Conservation (phyloP, 2,329 filamentous ascomycete species). For the Colletotrichum truncatum region DNA sequence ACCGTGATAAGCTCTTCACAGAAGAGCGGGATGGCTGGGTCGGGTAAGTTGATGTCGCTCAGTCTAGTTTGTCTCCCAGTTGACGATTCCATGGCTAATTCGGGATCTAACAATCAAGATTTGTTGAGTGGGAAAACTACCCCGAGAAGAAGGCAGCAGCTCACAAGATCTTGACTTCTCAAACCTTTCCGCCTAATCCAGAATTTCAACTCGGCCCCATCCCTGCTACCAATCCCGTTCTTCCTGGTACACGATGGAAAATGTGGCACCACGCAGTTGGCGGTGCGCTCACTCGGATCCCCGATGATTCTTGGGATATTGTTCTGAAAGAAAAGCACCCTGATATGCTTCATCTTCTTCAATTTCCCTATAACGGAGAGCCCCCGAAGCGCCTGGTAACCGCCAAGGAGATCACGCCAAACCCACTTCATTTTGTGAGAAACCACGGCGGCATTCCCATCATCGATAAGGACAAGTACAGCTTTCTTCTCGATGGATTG, state of each 20-base stretch:
- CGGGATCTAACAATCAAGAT: constrained; percentile 45
- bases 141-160: constrained; percentile 72
- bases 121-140: constrained; percentile 76
- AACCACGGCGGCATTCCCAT: constrained; percentile 78
- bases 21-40: constrained; percentile 43
- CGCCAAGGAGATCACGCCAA: constrained; percentile 67
- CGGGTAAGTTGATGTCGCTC: constrained; percentile 35
- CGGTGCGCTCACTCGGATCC: constrained; percentile 51
- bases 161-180: constrained; percentile 53
- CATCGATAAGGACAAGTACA: constrained; percentile 66
- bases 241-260: constrained; percentile 66
- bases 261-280: constrained; percentile 62
- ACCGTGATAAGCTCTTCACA: constrained; percentile 40
- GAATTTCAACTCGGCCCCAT: constrained; percentile 66
- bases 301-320: constrained; percentile 66
- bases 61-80: fast-evolving
- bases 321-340: constrained; percentile 66
- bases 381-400: constrained; percentile 66
- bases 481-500: constrained; percentile 66
- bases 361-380: constrained; percentile 73
- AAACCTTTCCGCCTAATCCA: constrained; percentile 47
- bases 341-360: constrained; percentile 69
- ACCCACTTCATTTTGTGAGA: constrained; percentile 68
- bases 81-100: too few relatives aligned
- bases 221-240: constrained; percentile 65